Conservation (phyloP, 139 green algal species). For the Micractinium conductrix region DNA sequence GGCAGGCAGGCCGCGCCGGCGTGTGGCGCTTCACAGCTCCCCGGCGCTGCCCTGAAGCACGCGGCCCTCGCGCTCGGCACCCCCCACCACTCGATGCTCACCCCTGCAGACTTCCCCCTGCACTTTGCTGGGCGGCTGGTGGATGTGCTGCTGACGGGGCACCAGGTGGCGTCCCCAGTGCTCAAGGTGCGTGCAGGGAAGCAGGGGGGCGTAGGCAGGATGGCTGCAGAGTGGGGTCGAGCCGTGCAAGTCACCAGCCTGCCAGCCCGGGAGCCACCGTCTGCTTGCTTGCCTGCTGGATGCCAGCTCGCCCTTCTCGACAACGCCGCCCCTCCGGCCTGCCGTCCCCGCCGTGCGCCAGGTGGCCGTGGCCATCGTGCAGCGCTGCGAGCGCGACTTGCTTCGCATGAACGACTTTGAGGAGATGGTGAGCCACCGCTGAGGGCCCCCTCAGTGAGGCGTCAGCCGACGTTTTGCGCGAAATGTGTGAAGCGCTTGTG, state of each 20-base stretch:
- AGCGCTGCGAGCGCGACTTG: slow-evolving; percentile 46
- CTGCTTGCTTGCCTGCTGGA: too few species aligned
- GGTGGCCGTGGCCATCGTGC: slow-evolving; percentile 64
- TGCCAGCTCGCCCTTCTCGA: not conserved
- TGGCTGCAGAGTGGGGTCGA: too few species aligned
- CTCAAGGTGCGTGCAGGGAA: slow-evolving; percentile 59
- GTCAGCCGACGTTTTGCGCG: slow-evolving; percentile 43
- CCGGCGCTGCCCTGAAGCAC: too few species aligned
- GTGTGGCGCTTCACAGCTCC: too few species aligned
- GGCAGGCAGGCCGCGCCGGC: too few species aligned
- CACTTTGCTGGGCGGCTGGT: slow-evolving; percentile 77
- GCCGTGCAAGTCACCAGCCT: too few species aligned
- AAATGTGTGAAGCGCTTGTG: not conserved
- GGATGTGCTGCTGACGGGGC: slow-evolving; percentile 73
- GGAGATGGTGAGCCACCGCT: slow-evolving; percentile 51
- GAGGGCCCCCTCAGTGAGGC: slow-evolving; percentile 45
- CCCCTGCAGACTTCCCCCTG: slow-evolving; percentile 81
- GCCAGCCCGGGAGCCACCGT: too few species aligned
- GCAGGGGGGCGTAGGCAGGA: too few species aligned
- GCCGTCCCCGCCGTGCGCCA: too few species aligned
- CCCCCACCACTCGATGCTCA: too few species aligned
- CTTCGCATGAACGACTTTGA: slow-evolving; percentile 71
- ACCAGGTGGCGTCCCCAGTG: slow-evolving; percentile 64
- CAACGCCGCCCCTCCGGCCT: too few species aligned
- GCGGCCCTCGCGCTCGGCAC: too few species aligned